Conservation (phyloP, 2,329 filamentous ascomycete species). For the Aspergillus brasiliensis region DNA sequence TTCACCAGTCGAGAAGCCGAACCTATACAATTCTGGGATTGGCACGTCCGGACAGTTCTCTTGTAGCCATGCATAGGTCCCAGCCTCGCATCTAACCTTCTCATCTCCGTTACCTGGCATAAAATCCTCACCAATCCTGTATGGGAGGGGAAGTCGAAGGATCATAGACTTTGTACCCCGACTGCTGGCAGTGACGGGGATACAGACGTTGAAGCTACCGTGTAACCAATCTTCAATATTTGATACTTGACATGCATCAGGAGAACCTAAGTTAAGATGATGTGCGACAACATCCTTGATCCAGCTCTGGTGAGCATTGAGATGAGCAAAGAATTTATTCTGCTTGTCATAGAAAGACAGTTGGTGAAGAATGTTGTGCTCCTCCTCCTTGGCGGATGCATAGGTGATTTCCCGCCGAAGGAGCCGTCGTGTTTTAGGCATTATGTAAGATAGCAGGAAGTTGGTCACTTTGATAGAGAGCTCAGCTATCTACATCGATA, state of each 20-base stretch:
- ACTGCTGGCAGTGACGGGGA: not conserved
- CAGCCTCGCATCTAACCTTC: constrained; percentile 32
- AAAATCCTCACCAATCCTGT: constrained; percentile 25
- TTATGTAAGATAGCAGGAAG: not conserved
- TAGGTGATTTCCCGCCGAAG: constrained; percentile 25
- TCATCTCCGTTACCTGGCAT: constrained; percentile 30
- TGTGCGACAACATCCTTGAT: constrained; percentile 31
- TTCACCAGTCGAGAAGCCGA: constrained; percentile 28
- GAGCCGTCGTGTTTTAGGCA: not conserved
- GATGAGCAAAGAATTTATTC: constrained; percentile 22
- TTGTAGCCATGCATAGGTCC: constrained; percentile 32
- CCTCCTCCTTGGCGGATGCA: constrained; percentile 19
- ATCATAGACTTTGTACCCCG: constrained; percentile 11
- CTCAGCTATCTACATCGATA: too few species aligned
- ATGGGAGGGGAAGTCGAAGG: constrained; percentile 28
- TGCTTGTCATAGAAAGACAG: constrained; percentile 21
- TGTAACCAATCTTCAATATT: constrained; percentile 21
- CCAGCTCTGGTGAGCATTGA: constrained; percentile 17
- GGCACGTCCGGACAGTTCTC: constrained; percentile 28
- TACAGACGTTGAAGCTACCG: constrained; percentile 24
- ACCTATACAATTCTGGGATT: constrained; percentile 29
- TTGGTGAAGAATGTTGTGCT: constrained; percentile 27
- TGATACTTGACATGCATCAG: constrained; percentile 14
- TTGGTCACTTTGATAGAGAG: not conserved
- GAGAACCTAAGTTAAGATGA: constrained; percentile 27